Evolutionary conservation across 2,329 filamentous ascomycete genomes (phyloP).

Genomic region (Incumbomyces lentus): DNA sequence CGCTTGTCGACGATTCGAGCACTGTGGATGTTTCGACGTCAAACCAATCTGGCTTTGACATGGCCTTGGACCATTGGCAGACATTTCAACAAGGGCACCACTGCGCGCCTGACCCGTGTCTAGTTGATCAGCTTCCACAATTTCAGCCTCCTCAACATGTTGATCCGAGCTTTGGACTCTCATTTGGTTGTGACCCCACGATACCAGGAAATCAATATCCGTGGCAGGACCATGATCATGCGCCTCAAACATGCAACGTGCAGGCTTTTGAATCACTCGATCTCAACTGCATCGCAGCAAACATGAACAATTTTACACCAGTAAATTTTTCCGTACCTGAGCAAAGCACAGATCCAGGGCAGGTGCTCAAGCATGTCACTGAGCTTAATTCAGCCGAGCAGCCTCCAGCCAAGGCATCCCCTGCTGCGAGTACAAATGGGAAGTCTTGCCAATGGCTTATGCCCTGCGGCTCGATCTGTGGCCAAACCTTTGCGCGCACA

Average conservation of each 20-base stretch:
- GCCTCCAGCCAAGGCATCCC: background rate
- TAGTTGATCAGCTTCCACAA: constrained; percentile 4
- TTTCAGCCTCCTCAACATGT: constrained; percentile 6
- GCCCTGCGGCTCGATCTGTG: constrained; percentile 20
- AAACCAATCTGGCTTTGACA: background rate
- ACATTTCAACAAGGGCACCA: constrained; percentile 7
- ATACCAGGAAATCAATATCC: constrained; percentile 6
- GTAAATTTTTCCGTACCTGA: background rate
- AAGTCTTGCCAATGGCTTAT: constrained; percentile 20
- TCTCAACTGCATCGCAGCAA: background rate
- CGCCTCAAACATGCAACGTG: constrained; percentile 3
- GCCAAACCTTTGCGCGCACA: constrained; percentile 16
- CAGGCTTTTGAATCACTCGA: constrained; percentile 2
- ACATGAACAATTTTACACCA: constrained; percentile 2
- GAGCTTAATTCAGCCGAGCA: constrained; percentile 9
- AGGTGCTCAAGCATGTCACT: constrained; percentile 7
- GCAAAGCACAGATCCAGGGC: background rate
- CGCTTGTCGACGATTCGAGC: background rate
- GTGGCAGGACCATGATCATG: background rate
- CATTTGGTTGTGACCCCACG: constrained; percentile 6
- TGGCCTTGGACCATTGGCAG: constrained; percentile 8
- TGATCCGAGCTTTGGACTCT: constrained; percentile 4
- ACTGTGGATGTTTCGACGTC: background rate
- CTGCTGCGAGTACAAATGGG: background rate
- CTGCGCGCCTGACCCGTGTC: constrained; percentile 7